Evolutionary conservation across 2,329 filamentous ascomycete genomes (phyloP).

Genomic region (Claviceps cyperi): DNA sequence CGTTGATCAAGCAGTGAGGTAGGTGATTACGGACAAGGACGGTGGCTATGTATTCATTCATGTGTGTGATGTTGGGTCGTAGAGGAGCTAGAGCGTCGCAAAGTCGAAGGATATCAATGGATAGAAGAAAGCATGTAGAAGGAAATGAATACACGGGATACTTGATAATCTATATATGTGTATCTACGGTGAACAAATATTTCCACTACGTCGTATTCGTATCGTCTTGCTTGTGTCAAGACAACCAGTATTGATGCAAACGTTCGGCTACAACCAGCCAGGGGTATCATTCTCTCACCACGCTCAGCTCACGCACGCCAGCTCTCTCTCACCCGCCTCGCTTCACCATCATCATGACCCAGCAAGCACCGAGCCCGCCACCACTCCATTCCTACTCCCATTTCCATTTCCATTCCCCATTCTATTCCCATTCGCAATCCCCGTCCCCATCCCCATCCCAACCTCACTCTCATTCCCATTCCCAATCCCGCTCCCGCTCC

Average conservation of each 20-base stretch:
- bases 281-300: not conserved
- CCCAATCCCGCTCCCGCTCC: not conserved
- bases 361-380: not conserved
- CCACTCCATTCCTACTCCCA: not conserved
- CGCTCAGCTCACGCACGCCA: not conserved
- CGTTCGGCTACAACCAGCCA: not conserved
- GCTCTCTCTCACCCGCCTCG: not conserved
- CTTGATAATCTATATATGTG: not conserved
- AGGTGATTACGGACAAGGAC: not conserved
- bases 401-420: not conserved
- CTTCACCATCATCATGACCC: not conserved
- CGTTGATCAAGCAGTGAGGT: not conserved
- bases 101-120: not conserved
- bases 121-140: constrained; percentile 3
- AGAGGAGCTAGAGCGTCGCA: not conserved
- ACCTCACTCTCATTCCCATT: not conserved
- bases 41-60: not conserved
- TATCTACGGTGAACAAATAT: not conserved
- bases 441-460: not conserved
- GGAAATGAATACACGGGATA: not conserved
- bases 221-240: not conserved
- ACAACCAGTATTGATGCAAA: not conserved
- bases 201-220: not conserved
- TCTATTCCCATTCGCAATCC: too few relatives aligned
- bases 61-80: not conserved